Evolutionary conservation across 176 grass and related monocot species (phyloP).

Genomic region (Paspalum vaginatum): DNA sequence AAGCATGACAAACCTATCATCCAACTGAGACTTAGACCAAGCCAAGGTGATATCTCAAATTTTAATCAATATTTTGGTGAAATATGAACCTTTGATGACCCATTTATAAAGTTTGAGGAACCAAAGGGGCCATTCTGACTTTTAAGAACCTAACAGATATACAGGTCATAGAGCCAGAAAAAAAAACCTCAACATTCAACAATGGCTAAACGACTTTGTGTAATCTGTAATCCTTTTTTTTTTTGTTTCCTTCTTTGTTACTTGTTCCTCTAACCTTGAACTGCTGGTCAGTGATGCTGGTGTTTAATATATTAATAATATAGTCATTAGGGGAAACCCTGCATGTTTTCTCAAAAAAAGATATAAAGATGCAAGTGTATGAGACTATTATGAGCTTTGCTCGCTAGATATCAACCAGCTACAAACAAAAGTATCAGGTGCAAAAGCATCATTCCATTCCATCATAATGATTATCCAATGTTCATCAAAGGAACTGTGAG

Average conservation of each 20-base stretch:
- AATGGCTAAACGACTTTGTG: too few relatives aligned
- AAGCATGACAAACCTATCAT: not conserved
- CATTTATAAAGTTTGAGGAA: not conserved
- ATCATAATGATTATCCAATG: not conserved
- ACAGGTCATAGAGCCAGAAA: too few relatives aligned
- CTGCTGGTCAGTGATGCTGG: too few relatives aligned
- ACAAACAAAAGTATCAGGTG: too few relatives aligned
- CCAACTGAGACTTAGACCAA: not conserved
- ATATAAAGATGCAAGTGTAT: not conserved
- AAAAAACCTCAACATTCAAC: too few relatives aligned
- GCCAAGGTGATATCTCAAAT: not conserved
- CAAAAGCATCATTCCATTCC: too few relatives aligned
- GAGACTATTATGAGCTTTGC: not conserved
- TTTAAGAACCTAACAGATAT: not conserved
- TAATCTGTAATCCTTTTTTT: too few relatives aligned
- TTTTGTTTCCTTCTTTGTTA: too few relatives aligned
- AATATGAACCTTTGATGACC: not conserved
- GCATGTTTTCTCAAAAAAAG: not conserved
- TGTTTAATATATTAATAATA: too few relatives aligned
- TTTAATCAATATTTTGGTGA: not conserved
- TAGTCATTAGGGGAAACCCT: too few relatives aligned
- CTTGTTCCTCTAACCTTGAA: too few relatives aligned
- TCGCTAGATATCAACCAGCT: not conserved
- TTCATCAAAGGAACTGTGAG: conserved; percentile 19
- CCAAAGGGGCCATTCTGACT: not conserved